These are phyloP conservation scores for Gastrolobium villosum DNA, from an alignment of 306 rosid genomes.

Conservation along the genomic window DNA sequence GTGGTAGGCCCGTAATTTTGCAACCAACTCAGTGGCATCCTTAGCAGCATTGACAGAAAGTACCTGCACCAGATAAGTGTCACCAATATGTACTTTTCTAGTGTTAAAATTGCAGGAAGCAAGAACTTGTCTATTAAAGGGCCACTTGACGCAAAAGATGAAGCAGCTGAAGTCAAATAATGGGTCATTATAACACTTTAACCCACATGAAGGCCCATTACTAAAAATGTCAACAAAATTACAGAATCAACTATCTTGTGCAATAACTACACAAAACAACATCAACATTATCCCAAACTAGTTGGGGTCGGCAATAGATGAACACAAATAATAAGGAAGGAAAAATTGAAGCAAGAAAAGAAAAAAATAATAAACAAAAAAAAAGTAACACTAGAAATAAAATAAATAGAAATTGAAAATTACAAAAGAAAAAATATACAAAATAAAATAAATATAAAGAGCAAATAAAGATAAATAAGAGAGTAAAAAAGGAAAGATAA, in stretches of 20 bases:
- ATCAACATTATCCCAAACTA: too few species aligned
- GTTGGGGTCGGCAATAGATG: too few species aligned
- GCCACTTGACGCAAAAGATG: background rate
- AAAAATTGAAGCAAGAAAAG: too few species aligned
- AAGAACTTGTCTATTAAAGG: background rate
- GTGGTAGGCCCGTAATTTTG: slow-evolving; percentile 90
- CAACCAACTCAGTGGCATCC: slow-evolving; percentile 96
- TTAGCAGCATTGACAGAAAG: slow-evolving; percentile 98
- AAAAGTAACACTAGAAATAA: too few species aligned
- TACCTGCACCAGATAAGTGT: slow-evolving; percentile 64
- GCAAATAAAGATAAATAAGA: too few species aligned
- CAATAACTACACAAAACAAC: slow-evolving; percentile 1
- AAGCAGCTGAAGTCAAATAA: background rate
- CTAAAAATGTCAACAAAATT: background rate
- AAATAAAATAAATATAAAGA: too few species aligned
- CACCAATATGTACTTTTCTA: slow-evolving; percentile 9
- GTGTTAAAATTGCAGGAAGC: slow-evolving; percentile 3
- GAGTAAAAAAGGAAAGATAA: too few species aligned
- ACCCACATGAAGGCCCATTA: background rate
- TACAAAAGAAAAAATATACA: too few species aligned
- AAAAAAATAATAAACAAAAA: too few species aligned
- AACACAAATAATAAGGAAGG: too few species aligned
- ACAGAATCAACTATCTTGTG: background rate
- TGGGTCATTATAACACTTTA: background rate
- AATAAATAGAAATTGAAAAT: too few species aligned